Evolutionary conservation across 140 eudicot species (phyloP), one percentile per base, ranked within the genome.

Genomic region (Cichorium intybus): DNA sequence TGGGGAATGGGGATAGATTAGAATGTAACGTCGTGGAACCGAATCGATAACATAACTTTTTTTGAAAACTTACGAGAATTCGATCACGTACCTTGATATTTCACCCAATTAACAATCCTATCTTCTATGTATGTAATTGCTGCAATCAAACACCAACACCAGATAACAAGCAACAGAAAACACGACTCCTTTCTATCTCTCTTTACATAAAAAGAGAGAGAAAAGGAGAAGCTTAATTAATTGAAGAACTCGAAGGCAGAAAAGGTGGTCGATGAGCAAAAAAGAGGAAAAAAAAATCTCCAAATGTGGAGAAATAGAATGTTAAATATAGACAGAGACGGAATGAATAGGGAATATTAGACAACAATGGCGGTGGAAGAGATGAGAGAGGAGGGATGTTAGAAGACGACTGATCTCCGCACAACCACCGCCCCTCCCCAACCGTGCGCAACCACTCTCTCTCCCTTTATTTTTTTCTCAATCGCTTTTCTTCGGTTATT

Each of bases 351-450:
- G n/a, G n/a, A n/a, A n/a, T n/a, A n/a, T n/a, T n/a, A n/a, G n/a
- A 75, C 2, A 50, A 48, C 10, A 73, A 63, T 39, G 73, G 64
- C 56, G 65, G 47, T 56, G 74, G 57, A 47, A 47, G 50, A 45
- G 57, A 64, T 53, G 54, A 39, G 28, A 28, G 64, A 72, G 71
- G 62, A 67, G 51, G 58, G 23, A 57, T 69, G 56, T 69, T 56
- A 23, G 50, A 56, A 68, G 82, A 64, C 31, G 92, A 85, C 81
- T 72, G 72, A 62, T 79, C 79, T 76, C 70, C 69, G 79, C 77
- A 39, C 77, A 56, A 74, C 64, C 60, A 18, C 39, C 66, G 61
- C 77, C 81, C 61, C 67, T 68, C 73, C 58, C 62, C 77, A 82
- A 76, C 89, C 85, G 81, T 80, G 68, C 35, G 54, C 73, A 60